Evolutionary conservation across 139 green algal species (phyloP), one percentile per base, ranked within the genome.

Genomic region (Ostreobium quekettii): DNA sequence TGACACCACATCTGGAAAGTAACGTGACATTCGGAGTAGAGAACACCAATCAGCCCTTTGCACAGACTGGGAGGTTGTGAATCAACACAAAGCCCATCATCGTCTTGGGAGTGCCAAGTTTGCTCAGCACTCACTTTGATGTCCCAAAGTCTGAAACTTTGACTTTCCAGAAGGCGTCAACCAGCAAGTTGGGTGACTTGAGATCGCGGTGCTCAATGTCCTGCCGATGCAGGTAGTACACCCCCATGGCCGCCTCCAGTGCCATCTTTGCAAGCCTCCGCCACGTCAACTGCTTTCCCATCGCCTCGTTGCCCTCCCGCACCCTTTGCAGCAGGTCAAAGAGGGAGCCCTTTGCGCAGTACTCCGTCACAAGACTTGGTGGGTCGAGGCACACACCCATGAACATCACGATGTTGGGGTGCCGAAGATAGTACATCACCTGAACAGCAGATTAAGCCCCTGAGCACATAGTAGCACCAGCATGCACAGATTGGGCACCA

Each of bases 341-440:
- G 30, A 89, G 66, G 29, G 73, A 81, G 24, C 83, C 83, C 29
- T 78, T 72, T 0, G 70, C 69, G 53, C 83, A 89, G 60, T 86
- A 87, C 81, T 87, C 83, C 26, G 67, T 80, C 22, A 85, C 60
- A 4, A 85, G 67, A 49, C 71, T 79, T 30, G 80, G 76, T 5
- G 80, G 76, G 11, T 79, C 67, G 24, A 73, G 31, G 64, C 76
- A 82, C 19, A 76, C 67, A 33, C 83, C 83, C 69, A 88, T 77
- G 76, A 85, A 89, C 28, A 85, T 71, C 8, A 89, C 79, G 30
- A 88, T 72, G 70, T 87, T 87, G 36, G 78, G 82, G 66, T 89
- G 83, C 22, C 76, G 67, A 70, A 87, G 77, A 28, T 61, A 49
- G 24, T 78, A 72, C 74, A 89, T n/a, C n/a, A n/a, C n/a, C n/a